A percentile compares a stretch with the other conserved stretches of the same genome.
These are phyloP conservation scores for Paspalum notatum DNA, from an alignment of 176 grass and related monocot genomes.

Conservation along the genomic window DNA sequence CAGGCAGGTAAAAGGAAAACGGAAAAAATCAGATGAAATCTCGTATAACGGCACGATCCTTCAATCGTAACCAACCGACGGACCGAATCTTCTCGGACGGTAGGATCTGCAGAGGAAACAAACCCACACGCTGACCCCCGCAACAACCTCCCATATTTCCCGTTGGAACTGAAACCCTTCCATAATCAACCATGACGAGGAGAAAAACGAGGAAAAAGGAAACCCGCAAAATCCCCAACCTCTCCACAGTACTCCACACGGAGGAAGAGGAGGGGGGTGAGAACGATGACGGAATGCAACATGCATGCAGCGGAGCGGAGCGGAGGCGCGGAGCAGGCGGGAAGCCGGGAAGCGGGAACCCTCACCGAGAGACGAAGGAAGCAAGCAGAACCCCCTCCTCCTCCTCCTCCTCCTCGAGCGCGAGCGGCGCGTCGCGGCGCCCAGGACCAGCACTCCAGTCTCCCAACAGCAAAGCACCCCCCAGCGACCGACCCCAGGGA, in stretches of 20 bases:
- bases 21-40: not conserved
- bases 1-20: no score
- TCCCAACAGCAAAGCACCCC: not conserved
- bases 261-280: not conserved
- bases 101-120: not conserved
- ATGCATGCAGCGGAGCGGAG: not conserved
- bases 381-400: not conserved
- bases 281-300: not conserved
- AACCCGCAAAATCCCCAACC: not conserved
- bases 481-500: no score
- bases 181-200: not conserved
- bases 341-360: not conserved
- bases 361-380: conserved; percentile 1
- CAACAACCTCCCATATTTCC: not conserved
- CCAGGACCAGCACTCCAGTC: not conserved
- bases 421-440: not conserved
- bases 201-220: not conserved
- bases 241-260: not conserved
- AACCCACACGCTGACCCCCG: not conserved
- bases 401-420: no score
- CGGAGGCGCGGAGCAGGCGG: no score
- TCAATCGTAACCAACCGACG: not conserved
- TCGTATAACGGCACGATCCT: not conserved
- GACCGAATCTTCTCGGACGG: not conserved
- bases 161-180: not conserved